These are phyloP conservation scores for Tricholoma matsutake DNA, from an alignment of 768 basidiomycete species.

Conservation along the genomic window DNA sequence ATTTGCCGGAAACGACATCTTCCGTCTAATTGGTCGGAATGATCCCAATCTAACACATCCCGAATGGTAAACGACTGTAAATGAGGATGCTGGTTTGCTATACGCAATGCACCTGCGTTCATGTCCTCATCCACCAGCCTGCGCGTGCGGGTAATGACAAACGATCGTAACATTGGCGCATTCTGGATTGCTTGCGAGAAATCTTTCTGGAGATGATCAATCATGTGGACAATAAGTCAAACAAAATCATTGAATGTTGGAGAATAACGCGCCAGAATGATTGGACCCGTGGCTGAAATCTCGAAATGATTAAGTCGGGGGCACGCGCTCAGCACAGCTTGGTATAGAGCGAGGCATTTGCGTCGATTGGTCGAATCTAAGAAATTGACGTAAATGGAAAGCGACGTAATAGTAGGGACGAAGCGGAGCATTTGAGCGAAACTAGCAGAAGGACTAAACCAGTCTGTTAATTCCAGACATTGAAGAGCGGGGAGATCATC, in stretches of 20 bases:
- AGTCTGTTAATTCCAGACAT: slow-evolving; percentile 12
- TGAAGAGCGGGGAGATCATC: slow-evolving; percentile 9
- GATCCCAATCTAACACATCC: slow-evolving; percentile 16
- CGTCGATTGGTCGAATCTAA: slow-evolving; percentile 6
- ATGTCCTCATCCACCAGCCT: slow-evolving; percentile 4
- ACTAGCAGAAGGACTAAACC: slow-evolving; percentile 18
- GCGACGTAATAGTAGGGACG: slow-evolving; percentile 7
- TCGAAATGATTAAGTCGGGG: slow-evolving; percentile 11
- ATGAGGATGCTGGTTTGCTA: slow-evolving; percentile 11
- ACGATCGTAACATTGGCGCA: slow-evolving; percentile 10
- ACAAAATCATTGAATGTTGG: too few relatives aligned
- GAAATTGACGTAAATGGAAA: slow-evolving; percentile 18
- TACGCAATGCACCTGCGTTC: slow-evolving; percentile 9
- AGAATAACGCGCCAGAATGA: slow-evolving; percentile 13
- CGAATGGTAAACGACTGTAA: slow-evolving; percentile 14
- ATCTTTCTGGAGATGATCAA: slow-evolving; percentile 5
- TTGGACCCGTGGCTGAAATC: slow-evolving; percentile 13
- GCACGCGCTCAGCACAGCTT: slow-evolving; percentile 10
- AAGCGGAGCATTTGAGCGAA: slow-evolving; percentile 11
- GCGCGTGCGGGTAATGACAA: slow-evolving; percentile 15
- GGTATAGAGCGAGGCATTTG: slow-evolving; percentile 9
- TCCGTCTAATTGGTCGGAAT: slow-evolving; percentile 13
- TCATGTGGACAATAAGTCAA: too few relatives aligned
- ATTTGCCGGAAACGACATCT: slow-evolving; percentile 9
- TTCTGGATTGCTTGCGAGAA: slow-evolving; percentile 11